Base-by-base conservation (phyloP, 73 alveolate species). In the Halteria grandinella region DNA sequence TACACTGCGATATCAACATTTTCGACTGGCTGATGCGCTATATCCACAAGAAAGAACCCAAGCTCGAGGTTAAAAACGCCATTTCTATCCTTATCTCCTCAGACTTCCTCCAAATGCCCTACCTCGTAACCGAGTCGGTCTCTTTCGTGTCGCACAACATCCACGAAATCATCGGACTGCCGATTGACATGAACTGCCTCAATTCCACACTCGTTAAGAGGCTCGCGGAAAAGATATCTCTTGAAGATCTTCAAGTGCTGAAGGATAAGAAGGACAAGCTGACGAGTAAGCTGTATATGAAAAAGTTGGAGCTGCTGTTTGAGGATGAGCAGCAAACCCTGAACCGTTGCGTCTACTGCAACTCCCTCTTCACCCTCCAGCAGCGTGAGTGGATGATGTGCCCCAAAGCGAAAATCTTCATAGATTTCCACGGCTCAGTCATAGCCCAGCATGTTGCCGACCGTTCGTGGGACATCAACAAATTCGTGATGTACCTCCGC, bases 21-120 rank as follows among this genome's bases (percentile, higher is more conserved):
- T 88, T 88, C 43, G 95, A 83, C 50, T 88, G 95, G 93, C 81
- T 88, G 49, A 82, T 88, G 88, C 53, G 54, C 41, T 83, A 83
- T 40, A 47, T 88, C 24, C 83, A 60, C 31, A 75, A 75, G 32
- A 33, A 44, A 18, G 59, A 47, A 25, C 90, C 95, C 1, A 45
- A 84, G 28, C 53, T 84, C 14, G 90, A 73, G 47, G 74, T 83
- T 36, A 40, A 37, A 17, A 88, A 62, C 43, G 88, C 88, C 52
- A 78, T 88, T 34, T 87, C 95, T 1, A 88, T 88, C 2, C 47
- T 88, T 27, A 88, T 88, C 1, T 83, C 93, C 4, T 82, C 93
- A 2, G 93, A 88, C 37, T 88, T 88, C 72, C 71, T 88, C 20
- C 70, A 84, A 25, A 88, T 88, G 85, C 75, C 72, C 12, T 8